Conservation (phyloP, 2,329 filamentous ascomycete genomes). For the Aspergillus jensenii region DNA sequence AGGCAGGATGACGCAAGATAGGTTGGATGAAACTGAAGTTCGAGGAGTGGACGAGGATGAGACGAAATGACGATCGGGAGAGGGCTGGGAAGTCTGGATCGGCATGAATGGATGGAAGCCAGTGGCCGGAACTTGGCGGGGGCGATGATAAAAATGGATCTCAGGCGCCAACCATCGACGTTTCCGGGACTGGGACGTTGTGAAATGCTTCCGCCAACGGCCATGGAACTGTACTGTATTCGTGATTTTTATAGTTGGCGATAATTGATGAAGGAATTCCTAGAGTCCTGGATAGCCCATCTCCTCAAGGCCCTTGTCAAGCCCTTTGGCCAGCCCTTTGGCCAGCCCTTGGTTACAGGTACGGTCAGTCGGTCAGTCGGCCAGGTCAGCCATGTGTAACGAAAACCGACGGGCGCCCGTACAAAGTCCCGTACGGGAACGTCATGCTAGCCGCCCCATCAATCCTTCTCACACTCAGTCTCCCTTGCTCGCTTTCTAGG, state of each 20-base stretch:
- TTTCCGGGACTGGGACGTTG: conserved; percentile 20
- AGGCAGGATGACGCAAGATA: conserved; percentile 1
- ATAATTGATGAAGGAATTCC: background rate
- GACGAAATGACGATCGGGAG: conserved; percentile 7
- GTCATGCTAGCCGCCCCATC: background rate
- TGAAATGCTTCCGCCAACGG: background rate
- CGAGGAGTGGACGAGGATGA: conserved; percentile 5
- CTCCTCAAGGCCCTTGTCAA: background rate
- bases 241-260: conserved; percentile 1
- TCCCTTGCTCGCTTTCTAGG: background rate
- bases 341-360: background rate
- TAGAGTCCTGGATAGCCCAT: background rate
- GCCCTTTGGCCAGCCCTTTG: background rate
- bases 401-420: background rate
- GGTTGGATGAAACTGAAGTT: conserved; percentile 1
- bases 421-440: background rate
- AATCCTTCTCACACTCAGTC: background rate
- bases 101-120: conserved; percentile 6
- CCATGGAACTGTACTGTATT: too few species aligned
- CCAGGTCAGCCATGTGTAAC: background rate
- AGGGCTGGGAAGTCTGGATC: conserved; percentile 13
- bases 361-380: background rate
- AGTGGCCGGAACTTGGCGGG: conserved; percentile 14
- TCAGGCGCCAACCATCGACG: conserved; percentile 14
- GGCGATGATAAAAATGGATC: conserved; percentile 9